phyloP scores from a whole-genome alignment of 2,329 filamentous ascomycete genomes.

The Tympanopsis confertula region DNA sequence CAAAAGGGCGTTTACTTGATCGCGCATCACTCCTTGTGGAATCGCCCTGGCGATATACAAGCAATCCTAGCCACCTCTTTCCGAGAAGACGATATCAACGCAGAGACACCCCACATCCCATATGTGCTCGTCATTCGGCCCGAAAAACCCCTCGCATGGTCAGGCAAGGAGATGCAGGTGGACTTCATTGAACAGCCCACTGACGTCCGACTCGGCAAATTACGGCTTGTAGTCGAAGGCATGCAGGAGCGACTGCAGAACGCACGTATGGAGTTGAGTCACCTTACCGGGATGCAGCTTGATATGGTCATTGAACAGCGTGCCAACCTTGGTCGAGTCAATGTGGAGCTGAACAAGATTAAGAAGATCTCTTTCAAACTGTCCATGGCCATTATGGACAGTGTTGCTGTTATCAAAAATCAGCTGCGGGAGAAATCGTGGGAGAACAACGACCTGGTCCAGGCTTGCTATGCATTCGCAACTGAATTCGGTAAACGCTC shows the following conservation, averaged over 20 bases:
- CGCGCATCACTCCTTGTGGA: not conserved
- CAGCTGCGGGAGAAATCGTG: constrained; percentile 73
- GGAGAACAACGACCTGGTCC: constrained; percentile 73
- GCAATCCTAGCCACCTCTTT: not conserved
- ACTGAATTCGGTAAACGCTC: constrained; percentile 96
- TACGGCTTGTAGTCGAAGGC: constrained; percentile 80
- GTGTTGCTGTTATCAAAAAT: constrained; percentile 80
- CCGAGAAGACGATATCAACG: not conserved
- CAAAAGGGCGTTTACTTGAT: not conserved
- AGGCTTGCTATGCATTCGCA: constrained; percentile 97
- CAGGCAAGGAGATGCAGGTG: constrained; percentile 26
- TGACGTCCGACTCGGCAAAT: constrained; percentile 75
- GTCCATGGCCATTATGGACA: constrained; percentile 97
- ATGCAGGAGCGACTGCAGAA: constrained; percentile 67
- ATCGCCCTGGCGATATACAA: not conserved
- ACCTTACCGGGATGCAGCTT: constrained; percentile 71
- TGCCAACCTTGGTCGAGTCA: constrained; percentile 86
- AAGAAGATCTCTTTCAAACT: constrained; percentile 92
- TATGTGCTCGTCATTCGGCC: not conserved
- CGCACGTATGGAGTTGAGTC: constrained; percentile 67
- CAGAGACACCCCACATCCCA: not conserved
- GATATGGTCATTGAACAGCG: constrained; percentile 85
- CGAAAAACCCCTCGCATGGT: not conserved
- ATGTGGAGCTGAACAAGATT: constrained; percentile 81
- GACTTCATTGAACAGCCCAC: constrained; percentile 66